Conservation (phyloP, 2,329 filamentous ascomycete genomes). For the Dothideomycetes sp. region DNA sequence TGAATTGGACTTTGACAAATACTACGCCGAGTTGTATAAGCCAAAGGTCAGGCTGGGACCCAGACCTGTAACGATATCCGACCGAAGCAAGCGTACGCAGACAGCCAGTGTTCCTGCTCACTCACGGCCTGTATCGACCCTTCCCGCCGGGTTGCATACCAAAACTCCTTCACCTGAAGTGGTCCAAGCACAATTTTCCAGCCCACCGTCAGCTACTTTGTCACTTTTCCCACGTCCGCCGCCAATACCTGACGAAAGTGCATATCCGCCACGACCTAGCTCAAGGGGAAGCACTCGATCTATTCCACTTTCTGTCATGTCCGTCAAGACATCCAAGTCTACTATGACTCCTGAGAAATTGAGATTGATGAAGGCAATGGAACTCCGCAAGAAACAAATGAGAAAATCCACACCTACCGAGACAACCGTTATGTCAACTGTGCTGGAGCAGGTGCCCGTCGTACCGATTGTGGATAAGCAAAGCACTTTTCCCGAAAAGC, state of each 20-base stretch:
- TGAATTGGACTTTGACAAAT: slow-evolving; percentile 31
- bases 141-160: slow-evolving; percentile 68
- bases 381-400: slow-evolving; percentile 76
- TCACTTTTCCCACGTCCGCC: slow-evolving; percentile 13
- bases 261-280: slow-evolving; percentile 19
- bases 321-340: slow-evolving; percentile 5
- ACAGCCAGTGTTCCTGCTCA: not conserved
- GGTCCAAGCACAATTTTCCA: slow-evolving; percentile 11
- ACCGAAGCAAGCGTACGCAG: slow-evolving; percentile 37
- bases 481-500: not conserved
- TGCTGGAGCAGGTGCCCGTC: not conserved
- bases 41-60: slow-evolving; percentile 85
- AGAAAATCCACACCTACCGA: slow-evolving; percentile 14
- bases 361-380: slow-evolving; percentile 85
- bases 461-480: not conserved
- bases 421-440: not conserved
- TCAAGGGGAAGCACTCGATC: slow-evolving; percentile 19
- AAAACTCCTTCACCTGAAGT: slow-evolving; percentile 8
- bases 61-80: slow-evolving; percentile 60
- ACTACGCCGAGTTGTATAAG: slow-evolving; percentile 37
- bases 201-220: slow-evolving; percentile 6
- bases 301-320: slow-evolving; percentile 1
- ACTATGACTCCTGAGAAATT: slow-evolving; percentile 77
- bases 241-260: slow-evolving; percentile 23
- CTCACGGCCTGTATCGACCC: slow-evolving; percentile 53